Evolutionary conservation across 2,329 filamentous ascomycete species (phyloP), one percentile per base, ranked within the genome.

Genomic region (Hypoxylon sp.): DNA sequence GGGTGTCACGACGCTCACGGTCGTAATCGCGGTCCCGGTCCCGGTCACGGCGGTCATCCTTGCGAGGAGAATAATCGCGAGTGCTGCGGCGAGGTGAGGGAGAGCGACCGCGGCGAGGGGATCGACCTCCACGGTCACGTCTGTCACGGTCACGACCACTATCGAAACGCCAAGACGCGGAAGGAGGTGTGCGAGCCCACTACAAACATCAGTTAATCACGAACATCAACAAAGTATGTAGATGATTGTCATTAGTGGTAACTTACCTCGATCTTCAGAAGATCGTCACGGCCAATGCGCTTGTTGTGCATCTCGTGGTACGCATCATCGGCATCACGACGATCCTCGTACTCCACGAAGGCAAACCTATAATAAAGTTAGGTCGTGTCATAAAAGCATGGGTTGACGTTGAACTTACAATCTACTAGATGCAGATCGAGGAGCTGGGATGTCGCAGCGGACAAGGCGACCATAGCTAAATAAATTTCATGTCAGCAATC

Each of bases 241-340:
- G 10, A 37, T 42, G 9, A 5, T 11, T 2, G 14, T 13, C 24
- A 22, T 39, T 24, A n/a, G 48, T 14, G 19, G 44, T 26, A 54
- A 48, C 63, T 48, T 84, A 97, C 96, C 89, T 99, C 96, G 74
- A 99, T 98, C 86, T 99, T 99, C 84, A 99, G 81, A 67, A 97
- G 85, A 78, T 99, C 96, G 79, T 99, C 96, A 71, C 95, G 92
- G 52, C 94, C 94, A 75, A 99, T 94, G 74, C 95, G 94, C 89
- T 98, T 98, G 86, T 98, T 98, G 80, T 99, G 96, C 96, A 99
- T 99, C 85, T 99, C 96, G 81, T 99, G 94, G 81, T 99, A 99
- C 52, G 96, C 96, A 84, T 99, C 96, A 81, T 99, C 96, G 72
- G 96, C 94, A 86, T 99, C 96, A 76, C 96, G 94, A 77, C 95